Evolutionary conservation across 306 rosid species (phyloP), one percentile per base, ranked within the genome.

Genomic region (Casuarina equisetifolia): DNA sequence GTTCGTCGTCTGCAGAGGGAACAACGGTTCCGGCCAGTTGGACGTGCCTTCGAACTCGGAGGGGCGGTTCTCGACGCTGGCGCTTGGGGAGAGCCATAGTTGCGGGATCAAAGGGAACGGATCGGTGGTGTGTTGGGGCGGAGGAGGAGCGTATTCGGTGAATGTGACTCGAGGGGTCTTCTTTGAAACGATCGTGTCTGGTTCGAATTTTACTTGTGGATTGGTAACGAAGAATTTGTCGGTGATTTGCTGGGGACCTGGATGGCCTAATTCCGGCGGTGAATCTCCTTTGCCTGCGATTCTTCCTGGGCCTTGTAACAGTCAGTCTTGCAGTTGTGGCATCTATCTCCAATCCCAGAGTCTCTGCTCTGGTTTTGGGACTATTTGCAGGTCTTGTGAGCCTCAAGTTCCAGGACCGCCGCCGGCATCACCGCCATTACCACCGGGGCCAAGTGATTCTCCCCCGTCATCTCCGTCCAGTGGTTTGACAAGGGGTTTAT

Each of bases 261-360:
- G 97, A 15, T 91, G 96, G 94, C 73, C 82, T 19, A 68, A 19
- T 12, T 84, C 85, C 17, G 61, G 68, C 36, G 46, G n/a, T 46
- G 82, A 59, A 75, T 81, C 90, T 69, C 73, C 83, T 0, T 84
- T 94, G 73, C 78, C 89, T 1, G 25, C 66, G 5, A 71, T 94
- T 86, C 98, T 94, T 66, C 98, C 98, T 0, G 98, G 98, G 5
- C 91, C 94, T 83, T 94, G 98, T 83, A 91, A 86, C 72, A 80
- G 74, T 76, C 80, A 91, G 25, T 63, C 90, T 64, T 91, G 90
- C 76, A 72, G 87, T 45, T 92, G 97, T 80, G 80, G 87, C 12
- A 36, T 76, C 15, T 92, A 85, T 76, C 88, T 87, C 71, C 45
- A n/a, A 5, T 89, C 90, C 73, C 86, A 81, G 71, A 66, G n/a